Evolutionary conservation across 2,329 filamentous ascomycete species (phyloP).

Genomic region (Fusarium illudens): DNA sequence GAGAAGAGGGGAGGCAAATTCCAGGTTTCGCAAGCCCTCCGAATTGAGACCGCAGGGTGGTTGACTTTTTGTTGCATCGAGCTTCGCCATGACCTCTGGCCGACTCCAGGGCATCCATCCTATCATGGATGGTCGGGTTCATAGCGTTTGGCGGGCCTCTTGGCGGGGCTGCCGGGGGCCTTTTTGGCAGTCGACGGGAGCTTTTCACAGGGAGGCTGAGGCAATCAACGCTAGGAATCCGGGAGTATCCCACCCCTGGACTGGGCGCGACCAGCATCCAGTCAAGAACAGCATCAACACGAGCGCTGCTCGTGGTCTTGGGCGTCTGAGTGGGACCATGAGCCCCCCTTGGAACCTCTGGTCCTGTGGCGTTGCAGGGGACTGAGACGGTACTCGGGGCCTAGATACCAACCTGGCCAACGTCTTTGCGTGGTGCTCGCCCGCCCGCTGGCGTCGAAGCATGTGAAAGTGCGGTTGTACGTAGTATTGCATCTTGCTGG

Average conservation of each 20-base stretch:
- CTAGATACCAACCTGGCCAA: conserved; percentile 15
- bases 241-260: conserved; percentile 21
- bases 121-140: conserved; percentile 12
- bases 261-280: neutral
- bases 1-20: conserved; percentile 20
- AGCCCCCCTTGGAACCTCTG: conserved; percentile 18
- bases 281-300: neutral
- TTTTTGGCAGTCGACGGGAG: conserved; percentile 17
- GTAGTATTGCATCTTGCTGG: conserved; percentile 38
- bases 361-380: conserved; percentile 29
- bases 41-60: conserved; percentile 21
- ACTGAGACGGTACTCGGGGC: conserved; percentile 6
- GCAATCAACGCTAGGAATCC: conserved; percentile 22
- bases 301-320: neutral
- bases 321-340: conserved; percentile 20
- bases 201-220: conserved; percentile 21
- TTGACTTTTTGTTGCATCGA: conserved; percentile 35
- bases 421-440: conserved; percentile 3
- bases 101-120: conserved; percentile 21
- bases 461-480: conserved; percentile 42
- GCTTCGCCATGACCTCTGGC: conserved; percentile 28
- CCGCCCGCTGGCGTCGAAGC: conserved; percentile 22
- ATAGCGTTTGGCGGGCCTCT: conserved; percentile 9
- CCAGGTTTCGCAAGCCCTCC: conserved; percentile 16
- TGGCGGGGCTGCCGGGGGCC: conserved; percentile 26